Conservation (phyloP, 2,329 filamentous ascomycete species). For the Cadophora sp. region DNA sequence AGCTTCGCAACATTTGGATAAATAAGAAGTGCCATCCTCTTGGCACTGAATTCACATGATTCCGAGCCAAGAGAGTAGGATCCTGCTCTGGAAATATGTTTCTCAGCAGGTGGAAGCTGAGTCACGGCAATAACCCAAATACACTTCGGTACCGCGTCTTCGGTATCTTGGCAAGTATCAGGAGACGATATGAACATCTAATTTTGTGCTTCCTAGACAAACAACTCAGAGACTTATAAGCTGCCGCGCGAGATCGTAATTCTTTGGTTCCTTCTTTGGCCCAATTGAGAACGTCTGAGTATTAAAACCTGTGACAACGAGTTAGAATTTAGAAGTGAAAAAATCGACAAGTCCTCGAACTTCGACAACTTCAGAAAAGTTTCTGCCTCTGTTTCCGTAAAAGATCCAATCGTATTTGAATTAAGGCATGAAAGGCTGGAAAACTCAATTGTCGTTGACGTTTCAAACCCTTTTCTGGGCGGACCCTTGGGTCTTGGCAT, state of each 20-base stretch:
- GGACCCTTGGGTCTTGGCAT: background rate
- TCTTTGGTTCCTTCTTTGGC: background rate
- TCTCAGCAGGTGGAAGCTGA: background rate
- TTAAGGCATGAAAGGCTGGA: background rate
- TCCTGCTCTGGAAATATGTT: background rate
- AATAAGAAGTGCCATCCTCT: background rate
- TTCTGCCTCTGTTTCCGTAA: background rate
- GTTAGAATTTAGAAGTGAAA: no score
- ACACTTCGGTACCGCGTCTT: background rate
- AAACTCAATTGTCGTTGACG: background rate
- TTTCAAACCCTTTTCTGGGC: background rate
- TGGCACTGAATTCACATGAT: background rate
- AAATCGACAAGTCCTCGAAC: no score
- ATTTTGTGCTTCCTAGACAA: background rate
- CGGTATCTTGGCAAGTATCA: background rate
- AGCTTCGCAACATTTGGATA: no score
- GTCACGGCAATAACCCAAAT: background rate
- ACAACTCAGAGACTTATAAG: background rate
- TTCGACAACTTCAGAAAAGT: no score
- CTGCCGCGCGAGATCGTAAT: background rate
- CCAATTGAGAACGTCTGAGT: no score
- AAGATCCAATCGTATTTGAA: background rate
- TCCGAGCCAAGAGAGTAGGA: background rate
- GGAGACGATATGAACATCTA: background rate
- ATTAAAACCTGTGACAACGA: no score